These are phyloP conservation scores for Pneumocystis wakefieldiae DNA, from an alignment of 1,139 yeast genomes.

Conservation along the genomic window DNA sequence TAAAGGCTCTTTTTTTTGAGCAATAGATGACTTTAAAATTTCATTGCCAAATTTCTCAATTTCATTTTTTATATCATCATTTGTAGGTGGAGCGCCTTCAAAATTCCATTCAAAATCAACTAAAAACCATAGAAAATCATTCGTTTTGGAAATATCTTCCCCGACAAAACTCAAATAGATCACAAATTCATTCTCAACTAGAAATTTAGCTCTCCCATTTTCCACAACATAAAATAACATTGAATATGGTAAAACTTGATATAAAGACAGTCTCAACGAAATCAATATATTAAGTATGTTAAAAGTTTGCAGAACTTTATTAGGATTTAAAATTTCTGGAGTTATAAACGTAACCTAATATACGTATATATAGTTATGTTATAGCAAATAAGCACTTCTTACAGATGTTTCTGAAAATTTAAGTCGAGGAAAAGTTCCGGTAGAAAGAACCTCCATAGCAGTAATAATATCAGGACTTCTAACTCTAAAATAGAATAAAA, in stretches of 20 bases:
- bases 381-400: not conserved
- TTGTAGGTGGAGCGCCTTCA: not conserved
- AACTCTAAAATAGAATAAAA: slow-evolving; percentile 20
- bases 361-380: not conserved
- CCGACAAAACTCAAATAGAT: slow-evolving; percentile 59
- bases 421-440: slow-evolving; percentile 30
- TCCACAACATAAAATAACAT: slow-evolving; percentile 46
- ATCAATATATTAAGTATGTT: slow-evolving; percentile 57
- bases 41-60: slow-evolving; percentile 17
- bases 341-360: slow-evolving; percentile 22
- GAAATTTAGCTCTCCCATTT: slow-evolving; percentile 64
- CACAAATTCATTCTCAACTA: slow-evolving; percentile 50
- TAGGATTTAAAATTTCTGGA: slow-evolving; percentile 37
- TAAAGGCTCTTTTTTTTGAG: slow-evolving; percentile 27
- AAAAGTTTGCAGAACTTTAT: slow-evolving; percentile 46
- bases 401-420: slow-evolving; percentile 2
- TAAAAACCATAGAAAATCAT: slow-evolving; percentile 46
- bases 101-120: slow-evolving; percentile 46
- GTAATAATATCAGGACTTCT: slow-evolving; percentile 83
- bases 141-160: slow-evolving; percentile 27
- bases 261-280: slow-evolving; percentile 60
- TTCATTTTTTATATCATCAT: slow-evolving; percentile 25
- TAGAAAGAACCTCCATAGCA: slow-evolving; percentile 65
- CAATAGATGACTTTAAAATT: not conserved
- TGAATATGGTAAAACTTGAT: slow-evolving; percentile 25